Evolutionary conservation across 73 alveolate genomes (phyloP).

Genomic region (Paramecium pentaurelia): DNA sequence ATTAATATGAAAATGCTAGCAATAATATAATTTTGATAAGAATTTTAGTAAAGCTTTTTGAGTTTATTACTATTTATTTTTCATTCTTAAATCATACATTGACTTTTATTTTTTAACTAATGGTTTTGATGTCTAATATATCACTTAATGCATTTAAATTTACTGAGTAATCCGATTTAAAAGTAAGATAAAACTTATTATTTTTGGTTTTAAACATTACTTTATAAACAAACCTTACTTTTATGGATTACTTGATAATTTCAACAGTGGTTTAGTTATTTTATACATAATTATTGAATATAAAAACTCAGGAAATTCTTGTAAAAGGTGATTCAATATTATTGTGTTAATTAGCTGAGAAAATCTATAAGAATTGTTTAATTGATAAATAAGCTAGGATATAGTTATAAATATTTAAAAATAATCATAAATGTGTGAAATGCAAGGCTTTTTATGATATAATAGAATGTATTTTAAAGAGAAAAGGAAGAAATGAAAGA

Average conservation of each 20-base stretch:
- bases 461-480: neutral
- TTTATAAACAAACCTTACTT: neutral
- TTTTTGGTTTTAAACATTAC: neutral
- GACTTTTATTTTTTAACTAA: neutral
- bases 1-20: neutral
- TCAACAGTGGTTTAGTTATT: neutral
- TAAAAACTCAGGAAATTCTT: neutral
- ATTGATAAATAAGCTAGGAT: neutral
- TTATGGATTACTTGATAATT: neutral
- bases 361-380: neutral
- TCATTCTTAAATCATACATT: neutral
- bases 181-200: neutral
- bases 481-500: neutral
- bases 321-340: neutral
- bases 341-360: neutral
- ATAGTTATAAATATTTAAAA: neutral
- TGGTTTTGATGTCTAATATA: neutral
- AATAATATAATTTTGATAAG: neutral
- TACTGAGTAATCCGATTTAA: neutral
- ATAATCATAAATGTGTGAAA: neutral
- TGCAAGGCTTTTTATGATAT: neutral
- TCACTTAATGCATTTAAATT: neutral
- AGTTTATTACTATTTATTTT: neutral
- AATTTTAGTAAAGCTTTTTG: neutral
- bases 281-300: neutral